Conservation (phyloP, 2,329 filamentous ascomycete species). For the Westerdykella aurantiaca region DNA sequence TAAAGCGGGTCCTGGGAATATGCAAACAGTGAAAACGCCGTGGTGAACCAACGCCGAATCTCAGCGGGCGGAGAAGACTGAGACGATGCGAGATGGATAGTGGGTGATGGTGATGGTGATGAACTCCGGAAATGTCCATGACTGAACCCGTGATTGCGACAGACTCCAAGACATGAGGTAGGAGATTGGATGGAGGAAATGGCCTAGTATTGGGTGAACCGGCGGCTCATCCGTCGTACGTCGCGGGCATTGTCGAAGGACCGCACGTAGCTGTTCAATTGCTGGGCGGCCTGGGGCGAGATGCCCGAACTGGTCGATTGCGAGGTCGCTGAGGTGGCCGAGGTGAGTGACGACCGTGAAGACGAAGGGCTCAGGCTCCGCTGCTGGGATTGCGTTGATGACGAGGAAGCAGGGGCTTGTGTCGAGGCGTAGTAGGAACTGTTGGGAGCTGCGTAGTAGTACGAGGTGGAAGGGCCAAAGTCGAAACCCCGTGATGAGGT, state of each 20-base stretch:
- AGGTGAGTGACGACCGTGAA: slow-evolving; percentile 78
- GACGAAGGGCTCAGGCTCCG: slow-evolving; percentile 56
- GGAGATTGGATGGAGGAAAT: background rate
- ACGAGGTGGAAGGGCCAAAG: slow-evolving; percentile 43
- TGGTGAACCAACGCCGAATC: slow-evolving; percentile 4
- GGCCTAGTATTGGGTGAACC: slow-evolving; percentile 31
- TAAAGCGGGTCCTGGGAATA: background rate
- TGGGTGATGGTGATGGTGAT: background rate
- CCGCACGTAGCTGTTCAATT: slow-evolving; percentile 78
- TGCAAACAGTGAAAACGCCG: slow-evolving; percentile 4
- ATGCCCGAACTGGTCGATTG: slow-evolving; percentile 46
- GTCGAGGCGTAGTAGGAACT: slow-evolving; percentile 34
- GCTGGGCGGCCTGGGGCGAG: slow-evolving; percentile 70
- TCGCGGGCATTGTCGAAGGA: slow-evolving; percentile 79
- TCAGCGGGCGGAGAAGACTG: slow-evolving; percentile 2
- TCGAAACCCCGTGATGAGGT: slow-evolving; percentile 40
- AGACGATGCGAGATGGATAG: slow-evolving; percentile 6
- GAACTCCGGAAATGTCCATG: slow-evolving; percentile 2
- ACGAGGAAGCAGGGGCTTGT: slow-evolving; percentile 4
- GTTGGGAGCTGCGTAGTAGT: slow-evolving; percentile 31
- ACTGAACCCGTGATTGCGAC: slow-evolving; percentile 4
- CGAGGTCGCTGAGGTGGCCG: slow-evolving; percentile 65
- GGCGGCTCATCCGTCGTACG: slow-evolving; percentile 36
- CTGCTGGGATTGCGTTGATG: slow-evolving; percentile 30
- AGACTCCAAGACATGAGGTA: slow-evolving; percentile 3